Evolutionary conservation across 2,329 filamentous ascomycete genomes (phyloP), one percentile per base, ranked within the genome.

Genomic region (Metarhizium brunneum): DNA sequence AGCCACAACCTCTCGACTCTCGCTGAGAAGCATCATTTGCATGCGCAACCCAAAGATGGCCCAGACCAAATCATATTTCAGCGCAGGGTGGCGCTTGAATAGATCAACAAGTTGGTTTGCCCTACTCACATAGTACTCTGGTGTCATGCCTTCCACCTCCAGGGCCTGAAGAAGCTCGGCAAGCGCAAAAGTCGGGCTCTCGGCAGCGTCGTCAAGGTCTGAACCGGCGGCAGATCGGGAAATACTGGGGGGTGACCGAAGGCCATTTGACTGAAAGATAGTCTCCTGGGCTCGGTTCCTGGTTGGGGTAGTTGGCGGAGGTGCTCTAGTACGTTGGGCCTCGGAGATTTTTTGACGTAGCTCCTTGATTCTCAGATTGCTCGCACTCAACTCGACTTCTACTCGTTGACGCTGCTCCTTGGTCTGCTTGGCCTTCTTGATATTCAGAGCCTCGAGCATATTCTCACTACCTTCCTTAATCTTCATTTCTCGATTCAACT

Each of bases 391-490:
- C 74, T 99, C 94, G 52, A 88, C 87, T 74, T 99, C 89, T 32
- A 92, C 88, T 63, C 82, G 81, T 58, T 81, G 76, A 48, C 89
- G 82, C 68, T 92, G 89, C 58, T 92, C 92, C 68, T 92, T 95
- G 60, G 88, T 88, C 69, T 97, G 92, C 73, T 97, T 99, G 49
- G 90, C 87, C 70, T 95, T 96, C 73, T 99, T 99, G 48, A 85
- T 82, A 69, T 96, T 90, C 61, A 99, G 75, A 13, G 94, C 94
- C 74, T 99, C 94, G 43, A 99, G 78, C 82, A 99, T 86, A 69
- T 99, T 99, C 76, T 99, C 94, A 56, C 92, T 96, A 20, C 94
- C 94, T 65, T 92, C 88, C 71, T 95, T 96, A 68, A 99, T 97
- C 77, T 97, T 97, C 74, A 92, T 86, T 74, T 99, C 95, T 65